Base-by-base conservation (phyloP, 331 rosid species). In the Rosa hybrid region DNA sequence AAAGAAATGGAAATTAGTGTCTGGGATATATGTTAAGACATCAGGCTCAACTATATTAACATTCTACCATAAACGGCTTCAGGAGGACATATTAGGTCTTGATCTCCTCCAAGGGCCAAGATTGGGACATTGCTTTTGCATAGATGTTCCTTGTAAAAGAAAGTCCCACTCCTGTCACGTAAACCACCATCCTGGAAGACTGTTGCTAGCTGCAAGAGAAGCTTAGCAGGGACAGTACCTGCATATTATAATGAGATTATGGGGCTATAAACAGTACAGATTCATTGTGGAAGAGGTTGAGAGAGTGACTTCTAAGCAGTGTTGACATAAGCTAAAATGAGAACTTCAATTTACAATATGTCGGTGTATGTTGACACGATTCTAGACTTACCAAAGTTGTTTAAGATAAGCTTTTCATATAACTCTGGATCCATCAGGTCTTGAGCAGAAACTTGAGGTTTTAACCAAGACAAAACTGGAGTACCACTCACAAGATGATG, bases 21-120 rank as follows among this genome's bases (percentile, higher is more conserved):
- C 46, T 27, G 45, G 71, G 62, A 57, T 50, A 4, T 30, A 60
- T 39, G 39, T 13, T n/a, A 73, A 57, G 68, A 71, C 62, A 48
- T 4, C 20, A 30, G 23, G 46, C 42, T 41, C 51, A 48, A 25
- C 45, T n/a, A 74, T 12, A 73, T 70, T 81, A 50, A 68, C 57
- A 64, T 75, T 74, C 30, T 90, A 94, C 98, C 98, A 3, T 92
- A 90, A 70, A 92, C 94, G 57, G 98, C 98, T 84, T 94, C 98
- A 16, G 97, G 96, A 53, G 98, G 97, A 80, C 98, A 95, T 62
- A 92, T 87, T 48, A 84, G 82, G 86, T 94, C 98, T 59, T 82
- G 89, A 79, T 94, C 98, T 82, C 98, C 98, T 1, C 96, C 98
- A 68, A 94, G 77, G 5, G 97, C 97, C 59, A 94, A 86, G 50